Percentiles rank a stretch among this genome's conserved stretches.
Conservation (phyloP, 2,329 filamentous ascomycete species). For the Pseudogymnoascus sp. region DNA sequence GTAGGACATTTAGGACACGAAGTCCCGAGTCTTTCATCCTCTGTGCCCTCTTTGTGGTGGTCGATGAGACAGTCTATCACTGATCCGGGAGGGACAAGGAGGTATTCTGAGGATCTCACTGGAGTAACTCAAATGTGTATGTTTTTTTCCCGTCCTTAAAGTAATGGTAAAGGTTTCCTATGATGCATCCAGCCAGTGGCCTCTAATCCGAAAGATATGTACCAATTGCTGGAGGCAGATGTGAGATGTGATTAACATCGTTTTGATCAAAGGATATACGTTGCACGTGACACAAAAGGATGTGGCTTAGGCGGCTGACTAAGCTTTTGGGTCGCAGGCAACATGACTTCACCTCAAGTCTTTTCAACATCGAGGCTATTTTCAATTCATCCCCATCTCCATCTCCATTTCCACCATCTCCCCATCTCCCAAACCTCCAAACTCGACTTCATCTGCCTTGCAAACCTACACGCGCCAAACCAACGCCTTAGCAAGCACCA, state of each 20-base stretch:
- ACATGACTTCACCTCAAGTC: slow-evolving; percentile 1
- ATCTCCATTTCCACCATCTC: background rate
- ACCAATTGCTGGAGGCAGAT: background rate
- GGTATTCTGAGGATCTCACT: background rate
- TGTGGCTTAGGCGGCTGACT: background rate
- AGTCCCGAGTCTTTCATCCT: background rate
- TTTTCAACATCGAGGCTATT: background rate
- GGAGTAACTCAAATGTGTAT: background rate
- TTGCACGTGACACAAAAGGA: background rate
- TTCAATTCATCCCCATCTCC: background rate
- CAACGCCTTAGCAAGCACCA: background rate
- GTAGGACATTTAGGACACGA: background rate
- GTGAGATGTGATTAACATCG: background rate
- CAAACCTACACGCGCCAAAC: background rate
- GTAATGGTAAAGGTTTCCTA: background rate
- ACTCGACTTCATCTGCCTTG: background rate
- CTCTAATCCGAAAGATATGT: background rate
- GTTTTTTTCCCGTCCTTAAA: background rate
- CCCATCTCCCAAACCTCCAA: background rate
- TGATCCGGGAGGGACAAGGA: background rate
- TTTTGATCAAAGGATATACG: background rate
- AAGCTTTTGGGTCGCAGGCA: background rate
- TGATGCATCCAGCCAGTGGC: background rate
- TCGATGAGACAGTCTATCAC: background rate
- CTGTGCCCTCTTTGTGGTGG: background rate